Base-by-base conservation (phyloP, 208 protist genomes). In the Zelonia costaricensis region DNA sequence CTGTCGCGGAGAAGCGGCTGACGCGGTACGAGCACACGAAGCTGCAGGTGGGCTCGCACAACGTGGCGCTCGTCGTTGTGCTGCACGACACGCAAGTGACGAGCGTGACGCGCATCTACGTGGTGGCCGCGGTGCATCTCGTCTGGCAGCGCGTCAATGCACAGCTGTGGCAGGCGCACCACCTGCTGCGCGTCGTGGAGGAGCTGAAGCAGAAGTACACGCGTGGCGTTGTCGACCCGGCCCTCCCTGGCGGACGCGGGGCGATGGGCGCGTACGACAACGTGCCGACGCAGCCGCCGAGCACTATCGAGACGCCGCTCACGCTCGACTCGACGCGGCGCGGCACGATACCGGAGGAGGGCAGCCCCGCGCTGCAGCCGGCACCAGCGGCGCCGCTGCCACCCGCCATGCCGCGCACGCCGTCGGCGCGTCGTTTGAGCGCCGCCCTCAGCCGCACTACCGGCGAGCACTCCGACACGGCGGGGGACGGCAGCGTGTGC, bases 131-230 rank as follows among this genome's bases (percentile, higher is more conserved):
- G 10, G 79, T 90, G 25, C 90, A 95, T 57, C 71, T 92, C 23
- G 81, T 84, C 42, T 95, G 86, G 85, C 84, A 88, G 47, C 82
- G 83, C 49, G 62, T 76, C 12, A 81, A 92, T 66, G 74, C 77
- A n/a, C 90, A 95, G 69, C 74, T 93, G 31, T 95, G 84, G 84
- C 90, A 95, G 69, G 62, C 71, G 42, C 73, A 88, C 39, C 70
- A 82, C n/a, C 56, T 95, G 35, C 42, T 92, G 20, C 23, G 49
- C 0, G 61, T 66, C 1, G 45, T 95, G 47, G 83, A 93, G 62
- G 27, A 65, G 13, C 49, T 95, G 4, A 87, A 86, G 42, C 22
- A 18, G 27, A 89, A 86, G 60, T 92, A 95, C 65, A 58, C 46
- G 33, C 61, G 69, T 31, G 38, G 10, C 25, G 49, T 57, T 5